Evolutionary conservation across 192 early-diverging fungal genomes (phyloP), one percentile per base, ranked within the genome.

Genomic region (Endogone sp.): DNA sequence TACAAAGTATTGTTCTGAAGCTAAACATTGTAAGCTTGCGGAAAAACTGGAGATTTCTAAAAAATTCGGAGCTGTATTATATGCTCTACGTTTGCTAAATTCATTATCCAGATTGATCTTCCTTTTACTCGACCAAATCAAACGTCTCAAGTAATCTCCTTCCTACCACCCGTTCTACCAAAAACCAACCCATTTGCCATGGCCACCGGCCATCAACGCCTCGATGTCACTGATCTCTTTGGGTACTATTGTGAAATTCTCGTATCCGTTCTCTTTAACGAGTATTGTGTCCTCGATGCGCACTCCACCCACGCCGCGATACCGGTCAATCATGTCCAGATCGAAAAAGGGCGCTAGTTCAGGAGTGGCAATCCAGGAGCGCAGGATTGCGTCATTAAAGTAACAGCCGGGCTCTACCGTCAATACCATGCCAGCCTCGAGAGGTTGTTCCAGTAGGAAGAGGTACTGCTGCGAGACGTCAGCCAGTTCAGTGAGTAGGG

Each of bases 401-500:
- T 98, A 98, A 60, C 92, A 74, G 0, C 96, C 96, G 21, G 96
- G 96, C 78, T 98, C 96, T 22, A 95, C 93, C 9, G 96, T 96
- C 28, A 97, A 84, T 8, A 90, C 93, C 91, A 96, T 95, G 30
- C 88, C 86, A 8, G 86, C 78, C 59, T 87, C 81, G 67, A 98
- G 82, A 28, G 81, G 78, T 66, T 93, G 84, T 27, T 91, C 82
- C 67, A 92, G 82, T 60, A 95, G 81, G 68, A 90, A 85, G 16
- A 49, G 37, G 58, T 88, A 81, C 61, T 92, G 77, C 0, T 91
- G 91, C 4, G 92, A 90, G 21, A 76, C 84, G 31, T 83, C 72
- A 71, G 91, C 85, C 30, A 90, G 84, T 62, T 80, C 75, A 10
- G 82, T 83, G 59, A 89, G 92, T n/a, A 73, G 67, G 13, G 91